Percentiles rank a stretch among this genome's conserved stretches.
Evolutionary conservation across 371 early-diverging fungal genomes (phyloP).

Genomic region (Blakeslea trispora): DNA sequence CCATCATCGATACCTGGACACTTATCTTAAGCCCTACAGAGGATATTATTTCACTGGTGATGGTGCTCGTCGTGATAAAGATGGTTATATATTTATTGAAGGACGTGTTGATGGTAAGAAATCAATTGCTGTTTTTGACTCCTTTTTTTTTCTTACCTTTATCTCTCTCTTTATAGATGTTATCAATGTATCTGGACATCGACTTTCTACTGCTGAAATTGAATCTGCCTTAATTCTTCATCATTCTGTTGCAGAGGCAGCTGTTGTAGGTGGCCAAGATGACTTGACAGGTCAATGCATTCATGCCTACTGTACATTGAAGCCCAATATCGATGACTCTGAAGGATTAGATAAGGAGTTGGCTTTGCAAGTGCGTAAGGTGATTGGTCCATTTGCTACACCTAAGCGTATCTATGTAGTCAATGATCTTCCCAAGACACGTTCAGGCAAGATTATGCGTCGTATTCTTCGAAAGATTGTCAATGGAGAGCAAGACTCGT

Average conservation of each 20-base stretch:
- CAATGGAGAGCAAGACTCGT: conserved; percentile 76
- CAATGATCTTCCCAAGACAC: conserved; percentile 95
- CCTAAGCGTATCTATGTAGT: conserved; percentile 87
- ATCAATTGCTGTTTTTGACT: too few relatives aligned
- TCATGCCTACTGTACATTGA: conserved; percentile 72
- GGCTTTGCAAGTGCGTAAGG: conserved; percentile 76
- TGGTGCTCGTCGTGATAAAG: conserved; percentile 86
- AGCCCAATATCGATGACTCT: conserved; percentile 55
- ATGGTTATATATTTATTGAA: conserved; percentile 95
- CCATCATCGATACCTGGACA: conserved; percentile 87
- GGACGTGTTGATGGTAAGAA: conserved; percentile 86
- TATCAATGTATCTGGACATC: conserved; percentile 98
- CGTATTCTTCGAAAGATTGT: conserved; percentile 94
- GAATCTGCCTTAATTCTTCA: conserved; percentile 87
- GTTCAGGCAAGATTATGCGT: conserved; percentile 97
- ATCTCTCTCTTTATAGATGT: conserved; percentile 60
- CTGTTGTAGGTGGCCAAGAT: conserved; percentile 92
- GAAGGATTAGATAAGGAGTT: conserved; percentile 66
- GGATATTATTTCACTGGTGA: conserved; percentile 90
- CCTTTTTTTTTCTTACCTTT: conserved; percentile 1
- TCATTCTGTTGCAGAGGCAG: conserved; percentile 90
- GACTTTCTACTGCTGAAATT: conserved; percentile 95
- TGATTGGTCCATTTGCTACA: conserved; percentile 95
- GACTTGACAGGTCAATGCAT: conserved; percentile 92
- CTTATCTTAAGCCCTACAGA: conserved; percentile 87